Evolutionary conservation across 148 eudicot species (phyloP), one percentile per base, ranked within the genome.

Genomic region (Arctostaphylos glauca): DNA sequence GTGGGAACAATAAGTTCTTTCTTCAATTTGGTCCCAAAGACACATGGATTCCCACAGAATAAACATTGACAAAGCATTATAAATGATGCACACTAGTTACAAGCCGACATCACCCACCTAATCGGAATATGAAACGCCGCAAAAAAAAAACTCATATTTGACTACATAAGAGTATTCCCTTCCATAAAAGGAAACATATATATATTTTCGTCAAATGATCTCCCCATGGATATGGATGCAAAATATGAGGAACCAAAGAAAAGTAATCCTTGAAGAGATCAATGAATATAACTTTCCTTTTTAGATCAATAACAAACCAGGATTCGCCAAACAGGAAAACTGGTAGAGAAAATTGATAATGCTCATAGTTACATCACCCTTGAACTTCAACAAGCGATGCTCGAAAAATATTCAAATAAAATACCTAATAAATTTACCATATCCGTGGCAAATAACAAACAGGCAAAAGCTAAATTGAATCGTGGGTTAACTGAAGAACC

Each of bases 11-110:
- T 25, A 23, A 50, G n/a, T 31, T 19, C 18, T 50, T 49, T 23
- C 44, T 76, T 76, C 44, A 76, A 52, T 76, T 76, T 76, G 78
- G 18, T 50, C n/a, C 13, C 50, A 9, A 76, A 50, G 59, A 76
- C 58, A 52, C 59, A 25, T 2, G 19, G 19, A 38, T 50, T 31
- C 16, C 59, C 10, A 9, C 10, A 74, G 16, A 52, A 52, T 38
- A 74, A 16, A 49, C 8, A 5, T 73, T 10, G 78, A 23, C 38
- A 21, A 74, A 21, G 10, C 31, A 21, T 21, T 25, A 23, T 10
- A 49, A 21, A 9, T 74, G 54, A 47, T 48, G 10, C 25, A 18
- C 48, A 3, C 13, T 47, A 0, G 31, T 74, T n/a, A 48, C 10
- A 74, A 74, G 77, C 77, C 77, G 48, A 48, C 52, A 74, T 74